Evolutionary conservation across 306 rosid genomes (phyloP).

Genomic region (Sphenostylis stenocarpa): DNA sequence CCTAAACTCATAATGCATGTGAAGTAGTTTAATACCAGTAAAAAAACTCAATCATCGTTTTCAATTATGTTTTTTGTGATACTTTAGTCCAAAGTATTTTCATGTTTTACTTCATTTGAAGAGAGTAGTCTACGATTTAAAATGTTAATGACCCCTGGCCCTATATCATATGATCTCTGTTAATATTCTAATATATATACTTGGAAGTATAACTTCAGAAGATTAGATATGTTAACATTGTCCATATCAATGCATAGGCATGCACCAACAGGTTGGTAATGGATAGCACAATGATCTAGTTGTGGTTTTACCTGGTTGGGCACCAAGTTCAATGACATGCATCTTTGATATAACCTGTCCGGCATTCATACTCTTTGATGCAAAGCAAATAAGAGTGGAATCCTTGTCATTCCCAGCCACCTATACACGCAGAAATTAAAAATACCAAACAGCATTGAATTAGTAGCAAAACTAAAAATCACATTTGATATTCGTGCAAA

Average conservation of each 20-base stretch:
- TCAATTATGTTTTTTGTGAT: not conserved
- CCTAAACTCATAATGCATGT: not conserved
- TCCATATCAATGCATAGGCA: not conserved
- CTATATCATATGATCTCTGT: not conserved
- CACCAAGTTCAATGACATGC: constrained; percentile 75
- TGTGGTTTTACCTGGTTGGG: constrained; percentile 56
- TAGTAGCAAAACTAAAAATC: constrained; percentile 12
- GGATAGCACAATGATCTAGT: constrained; percentile 7
- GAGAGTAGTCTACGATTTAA: not conserved
- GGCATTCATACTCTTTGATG: constrained; percentile 59
- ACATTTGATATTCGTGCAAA: not conserved
- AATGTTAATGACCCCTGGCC: not conserved
- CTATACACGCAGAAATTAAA: constrained; percentile 29
- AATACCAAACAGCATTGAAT: constrained; percentile 6
- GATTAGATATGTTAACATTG: not conserved
- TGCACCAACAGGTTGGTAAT: not conserved
- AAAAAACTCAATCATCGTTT: not conserved
- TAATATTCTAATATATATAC: not conserved
- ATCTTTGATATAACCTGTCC: constrained; percentile 63
- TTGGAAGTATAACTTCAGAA: not conserved
- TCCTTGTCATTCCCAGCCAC: constrained; percentile 60
- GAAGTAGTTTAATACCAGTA: not conserved
- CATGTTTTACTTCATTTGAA: constrained; percentile 4
- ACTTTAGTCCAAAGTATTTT: not conserved
- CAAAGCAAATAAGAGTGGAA: constrained; percentile 62